phyloP scores from a whole-genome alignment of 495 filamentous ascomycete genomes.

The Aspergillus leporis region DNA sequence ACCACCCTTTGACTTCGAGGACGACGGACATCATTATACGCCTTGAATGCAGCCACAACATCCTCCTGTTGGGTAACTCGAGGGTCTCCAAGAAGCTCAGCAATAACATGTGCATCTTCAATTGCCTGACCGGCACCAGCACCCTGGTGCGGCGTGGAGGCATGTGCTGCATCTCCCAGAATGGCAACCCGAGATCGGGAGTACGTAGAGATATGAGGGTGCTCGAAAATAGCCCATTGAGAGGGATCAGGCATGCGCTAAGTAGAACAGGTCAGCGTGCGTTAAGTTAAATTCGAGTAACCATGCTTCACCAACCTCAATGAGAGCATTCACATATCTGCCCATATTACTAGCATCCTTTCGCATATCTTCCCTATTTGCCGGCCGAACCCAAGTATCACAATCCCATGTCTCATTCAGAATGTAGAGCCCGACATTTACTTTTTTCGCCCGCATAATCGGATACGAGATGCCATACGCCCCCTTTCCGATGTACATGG shows the following conservation, averaged over 20 bases:
- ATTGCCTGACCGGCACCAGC: constrained; percentile 68
- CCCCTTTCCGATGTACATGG: constrained; percentile 58
- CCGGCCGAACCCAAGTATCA: constrained; percentile 57
- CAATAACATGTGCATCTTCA: constrained; percentile 64
- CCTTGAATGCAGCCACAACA: constrained; percentile 51
- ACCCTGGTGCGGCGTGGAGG: constrained; percentile 68
- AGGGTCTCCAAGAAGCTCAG: constrained; percentile 51
- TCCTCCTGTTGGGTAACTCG: constrained; percentile 24
- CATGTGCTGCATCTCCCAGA: constrained; percentile 71
- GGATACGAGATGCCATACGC: constrained; percentile 65
- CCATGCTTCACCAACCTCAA: constrained; percentile 36
- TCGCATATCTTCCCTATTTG: constrained; percentile 56
- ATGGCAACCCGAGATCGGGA: constrained; percentile 55
- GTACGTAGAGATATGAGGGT: constrained; percentile 56
- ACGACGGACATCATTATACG: constrained; percentile 60
- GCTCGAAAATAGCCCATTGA: constrained; percentile 66
- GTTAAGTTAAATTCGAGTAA: not conserved
- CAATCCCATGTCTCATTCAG: constrained; percentile 46
- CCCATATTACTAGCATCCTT: constrained; percentile 58
- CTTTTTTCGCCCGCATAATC: constrained; percentile 60
- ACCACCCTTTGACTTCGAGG: constrained; percentile 53
- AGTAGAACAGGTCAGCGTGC: not conserved
- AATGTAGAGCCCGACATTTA: constrained; percentile 59
- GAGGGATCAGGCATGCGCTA: constrained; percentile 48
- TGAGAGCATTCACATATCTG: constrained; percentile 41